These are phyloP conservation scores for Serpula lacrymans DNA, from an alignment of 768 basidiomycete species.

Conservation along the genomic window DNA sequence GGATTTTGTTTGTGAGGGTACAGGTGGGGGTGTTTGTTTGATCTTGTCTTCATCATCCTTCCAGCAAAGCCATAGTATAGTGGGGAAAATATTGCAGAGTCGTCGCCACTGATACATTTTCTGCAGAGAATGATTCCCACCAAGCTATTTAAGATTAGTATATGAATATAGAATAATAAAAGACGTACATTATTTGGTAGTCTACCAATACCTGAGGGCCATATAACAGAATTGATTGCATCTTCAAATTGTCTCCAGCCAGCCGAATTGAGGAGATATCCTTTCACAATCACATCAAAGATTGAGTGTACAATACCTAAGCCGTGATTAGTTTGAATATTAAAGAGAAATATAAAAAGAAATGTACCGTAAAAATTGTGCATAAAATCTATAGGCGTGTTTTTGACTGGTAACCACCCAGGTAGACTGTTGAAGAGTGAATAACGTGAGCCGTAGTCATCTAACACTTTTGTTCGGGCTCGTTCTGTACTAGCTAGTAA, in stretches of 20 bases:
- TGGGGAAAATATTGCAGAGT: conserved; percentile 19
- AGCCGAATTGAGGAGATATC: conserved; percentile 22
- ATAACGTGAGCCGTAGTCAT: conserved; percentile 19
- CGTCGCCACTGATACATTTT: conserved; percentile 32
- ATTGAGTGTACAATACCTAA: conserved; percentile 17
- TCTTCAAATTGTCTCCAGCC: conserved; percentile 22
- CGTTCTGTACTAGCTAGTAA: conserved; percentile 4
- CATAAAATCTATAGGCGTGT: conserved; percentile 29
- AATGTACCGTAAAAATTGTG: conserved; percentile 24
- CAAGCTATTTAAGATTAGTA: conserved; percentile 17
- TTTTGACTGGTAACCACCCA: conserved; percentile 22
- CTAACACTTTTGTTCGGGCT: conserved; percentile 17
- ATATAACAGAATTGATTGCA: conserved; percentile 21
- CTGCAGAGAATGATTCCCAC: conserved; percentile 28
- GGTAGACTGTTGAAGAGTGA: conserved; percentile 21
- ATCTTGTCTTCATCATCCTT: conserved; percentile 17
- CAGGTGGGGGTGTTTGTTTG: conserved; percentile 8
- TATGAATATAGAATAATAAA: conserved; percentile 2
- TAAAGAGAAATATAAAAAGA: not conserved
- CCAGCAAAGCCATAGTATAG: conserved; percentile 28
- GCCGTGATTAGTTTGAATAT: not conserved
- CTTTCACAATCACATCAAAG: conserved; percentile 20
- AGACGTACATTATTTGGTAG: conserved; percentile 31
- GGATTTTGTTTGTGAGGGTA: conserved; percentile 15
- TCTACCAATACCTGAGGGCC: conserved; percentile 28